Base-by-base conservation (phyloP, 2,329 filamentous ascomycete genomes). In the Chrysosporium queenslandicum region DNA sequence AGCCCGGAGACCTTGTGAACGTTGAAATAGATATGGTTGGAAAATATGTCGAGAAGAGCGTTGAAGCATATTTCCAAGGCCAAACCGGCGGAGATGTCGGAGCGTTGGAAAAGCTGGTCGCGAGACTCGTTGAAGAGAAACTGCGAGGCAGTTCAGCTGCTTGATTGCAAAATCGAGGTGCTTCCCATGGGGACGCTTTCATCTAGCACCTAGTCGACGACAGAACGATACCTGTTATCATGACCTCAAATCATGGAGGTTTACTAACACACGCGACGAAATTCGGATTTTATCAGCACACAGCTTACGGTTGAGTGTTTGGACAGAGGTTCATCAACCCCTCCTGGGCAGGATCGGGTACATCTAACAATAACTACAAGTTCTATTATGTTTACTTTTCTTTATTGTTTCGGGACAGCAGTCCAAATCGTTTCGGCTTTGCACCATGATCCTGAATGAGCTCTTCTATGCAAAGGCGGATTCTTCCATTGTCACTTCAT, bases 21-120 rank as follows among this genome's bases (percentile, higher is more conserved):
- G 80, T 96, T 32, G 90, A 96, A 74, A 91, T 95, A 50, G 90
- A 96, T 66, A 87, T 94, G 74, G 80, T 85, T 4, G 82, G 82
- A 8, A 78, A 78, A 61, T 75, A 77, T 57, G 75, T 78, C 14
- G 75, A 77, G 68, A 96, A 96, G 80, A 91, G 86, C 57, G 81
- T 96, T 53, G 78, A 82, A 18, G 88, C 84, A 6, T 92, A 90
- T 68, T 82, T 96, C 59, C 66, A 70, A 51, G 67, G 67, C 3
- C 63, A 63, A 23, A 60, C 64, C 7, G 64, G 64, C 7, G 69
- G 68, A 1, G 64, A 71, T 54, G 66, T 66, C 39, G 32, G 34
- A 1, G 72, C 85, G 32, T 64, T 89, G 57, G 80, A 87, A 70
- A 85, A 83, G 70, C 81, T 88, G 70, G 82, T 89, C 8, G 76